phyloP scores from a whole-genome alignment of 129 eudicot genomes.

The Glebionis coronaria region DNA sequence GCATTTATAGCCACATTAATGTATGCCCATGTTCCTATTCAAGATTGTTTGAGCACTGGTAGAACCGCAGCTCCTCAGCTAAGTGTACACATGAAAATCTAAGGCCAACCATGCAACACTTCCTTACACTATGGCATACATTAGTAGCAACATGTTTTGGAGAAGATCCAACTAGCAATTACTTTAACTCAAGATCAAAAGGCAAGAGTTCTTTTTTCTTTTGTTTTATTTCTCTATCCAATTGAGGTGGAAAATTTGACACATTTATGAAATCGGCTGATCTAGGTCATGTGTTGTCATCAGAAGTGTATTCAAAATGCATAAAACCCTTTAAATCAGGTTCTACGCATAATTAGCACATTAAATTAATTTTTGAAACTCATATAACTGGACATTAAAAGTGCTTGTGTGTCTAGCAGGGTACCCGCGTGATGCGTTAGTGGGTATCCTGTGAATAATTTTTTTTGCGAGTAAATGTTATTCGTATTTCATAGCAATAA shows the following conservation, averaged over 20 bases:
- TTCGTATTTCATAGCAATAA: no score
- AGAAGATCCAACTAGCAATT: slow-evolving; percentile 63
- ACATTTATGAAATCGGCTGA: neutral
- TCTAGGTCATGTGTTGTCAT: neutral
- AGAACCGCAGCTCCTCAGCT: slow-evolving; percentile 67
- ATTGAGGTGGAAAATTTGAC: neutral
- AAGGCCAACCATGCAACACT: slow-evolving; percentile 83
- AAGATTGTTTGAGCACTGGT: slow-evolving; percentile 90
- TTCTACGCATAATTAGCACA: neutral
- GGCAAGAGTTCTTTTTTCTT: slow-evolving; percentile 28
- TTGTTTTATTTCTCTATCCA: slow-evolving; percentile 14
- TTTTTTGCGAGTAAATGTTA: no score
- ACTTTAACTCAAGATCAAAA: slow-evolving; percentile 52
- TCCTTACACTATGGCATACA: slow-evolving; percentile 87
- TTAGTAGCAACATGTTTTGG: slow-evolving; percentile 87
- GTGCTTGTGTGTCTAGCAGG: neutral
- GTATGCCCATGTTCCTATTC: slow-evolving; percentile 85
- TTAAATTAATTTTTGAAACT: neutral
- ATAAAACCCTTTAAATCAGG: neutral
- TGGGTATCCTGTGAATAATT: no score
- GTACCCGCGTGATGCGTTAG: no score
- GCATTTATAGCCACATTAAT: slow-evolving; percentile 92
- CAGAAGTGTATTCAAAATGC: neutral
- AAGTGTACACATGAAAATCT: slow-evolving; percentile 96
- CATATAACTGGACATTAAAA: neutral